Percentiles rank a stretch among this genome's conserved stretches.
Conservation (phyloP, 2,329 filamentous ascomycete genomes). For the Penicillium sp. region DNA sequence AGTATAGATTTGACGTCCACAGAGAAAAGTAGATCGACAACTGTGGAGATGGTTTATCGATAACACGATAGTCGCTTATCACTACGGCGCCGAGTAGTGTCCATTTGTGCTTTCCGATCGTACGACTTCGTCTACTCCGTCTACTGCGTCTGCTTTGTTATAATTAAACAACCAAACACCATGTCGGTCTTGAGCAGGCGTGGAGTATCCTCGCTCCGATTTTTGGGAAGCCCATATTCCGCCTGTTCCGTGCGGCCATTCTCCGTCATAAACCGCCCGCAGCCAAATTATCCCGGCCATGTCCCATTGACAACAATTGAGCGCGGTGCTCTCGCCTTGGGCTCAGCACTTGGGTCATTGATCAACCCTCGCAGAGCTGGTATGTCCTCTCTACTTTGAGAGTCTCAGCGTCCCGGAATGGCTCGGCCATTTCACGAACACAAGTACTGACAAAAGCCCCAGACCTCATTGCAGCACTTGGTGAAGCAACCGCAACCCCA, state of each 20-base stretch:
- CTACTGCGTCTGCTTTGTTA: background rate
- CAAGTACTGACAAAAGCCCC: constrained; percentile 6
- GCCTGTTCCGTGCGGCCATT: constrained; percentile 51
- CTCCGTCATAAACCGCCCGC: constrained; percentile 78
- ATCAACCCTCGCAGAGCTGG: constrained; percentile 76
- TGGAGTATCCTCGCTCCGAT: constrained; percentile 15
- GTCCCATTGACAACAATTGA: constrained; percentile 78
- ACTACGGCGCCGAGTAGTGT: constrained; percentile 4
- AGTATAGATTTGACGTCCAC: background rate
- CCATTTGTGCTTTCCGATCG: constrained; percentile 13
- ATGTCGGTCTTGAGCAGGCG: constrained; percentile 29
- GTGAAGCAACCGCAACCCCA: constrained; percentile 88
- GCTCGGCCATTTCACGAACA: background rate
- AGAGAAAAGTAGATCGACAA: background rate
- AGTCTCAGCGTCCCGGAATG: background rate
- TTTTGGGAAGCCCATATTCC: constrained; percentile 8
- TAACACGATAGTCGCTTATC: constrained; percentile 13
- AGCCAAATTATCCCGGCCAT: constrained; percentile 86
- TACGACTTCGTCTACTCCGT: constrained; percentile 9
- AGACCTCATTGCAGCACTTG: constrained; percentile 93
- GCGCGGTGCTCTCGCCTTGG: constrained; percentile 63
- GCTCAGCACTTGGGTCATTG: constrained; percentile 57
- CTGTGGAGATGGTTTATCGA: constrained; percentile 11
- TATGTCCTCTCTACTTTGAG: constrained; percentile 30
- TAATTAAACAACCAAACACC: constrained; percentile 5